A percentile compares a stretch with the other conserved stretches of the same genome.
phyloP scores from a whole-genome alignment of 345 rosid species.

The Eucalyptus paniculata region DNA sequence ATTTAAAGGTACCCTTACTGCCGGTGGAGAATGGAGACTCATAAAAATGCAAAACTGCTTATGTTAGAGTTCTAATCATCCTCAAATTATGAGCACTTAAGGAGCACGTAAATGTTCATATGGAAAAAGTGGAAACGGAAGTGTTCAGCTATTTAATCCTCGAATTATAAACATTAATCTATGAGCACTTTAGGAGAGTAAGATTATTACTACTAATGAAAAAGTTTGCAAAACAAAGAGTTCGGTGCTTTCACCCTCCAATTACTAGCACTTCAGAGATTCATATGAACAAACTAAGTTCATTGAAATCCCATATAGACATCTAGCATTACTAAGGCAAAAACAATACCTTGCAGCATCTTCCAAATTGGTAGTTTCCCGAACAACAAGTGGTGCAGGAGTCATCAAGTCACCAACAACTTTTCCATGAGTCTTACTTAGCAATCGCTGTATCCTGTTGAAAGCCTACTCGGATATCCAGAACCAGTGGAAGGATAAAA shows the following conservation, averaged over 20 bases:
- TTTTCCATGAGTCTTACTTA: conserved; percentile 70
- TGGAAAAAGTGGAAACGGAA: background rate
- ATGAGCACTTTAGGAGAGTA: background rate
- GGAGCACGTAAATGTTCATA: background rate
- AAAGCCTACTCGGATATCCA: conserved; percentile 40
- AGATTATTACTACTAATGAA: background rate
- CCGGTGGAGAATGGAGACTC: background rate
- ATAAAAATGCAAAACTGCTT: background rate
- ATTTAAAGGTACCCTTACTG: background rate
- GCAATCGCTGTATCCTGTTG: conserved; percentile 67
- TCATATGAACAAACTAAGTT: background rate
- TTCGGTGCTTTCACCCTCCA: background rate
- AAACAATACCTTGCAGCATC: conserved; percentile 72
- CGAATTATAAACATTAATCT: background rate
- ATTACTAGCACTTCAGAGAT: background rate
- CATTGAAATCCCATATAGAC: background rate
- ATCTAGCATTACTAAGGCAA: background rate
- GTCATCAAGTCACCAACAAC: conserved; percentile 96
- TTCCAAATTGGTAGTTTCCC: conserved; percentile 68
- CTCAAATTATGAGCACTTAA: background rate
- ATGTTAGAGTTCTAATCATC: background rate
- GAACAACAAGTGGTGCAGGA: conserved; percentile 67
- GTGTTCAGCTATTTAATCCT: background rate
- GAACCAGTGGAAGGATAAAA: background rate
- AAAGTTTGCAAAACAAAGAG: background rate